phyloP scores from a whole-genome alignment of 805 yeast genomes.

The Diddensiella transvaalensis region DNA sequence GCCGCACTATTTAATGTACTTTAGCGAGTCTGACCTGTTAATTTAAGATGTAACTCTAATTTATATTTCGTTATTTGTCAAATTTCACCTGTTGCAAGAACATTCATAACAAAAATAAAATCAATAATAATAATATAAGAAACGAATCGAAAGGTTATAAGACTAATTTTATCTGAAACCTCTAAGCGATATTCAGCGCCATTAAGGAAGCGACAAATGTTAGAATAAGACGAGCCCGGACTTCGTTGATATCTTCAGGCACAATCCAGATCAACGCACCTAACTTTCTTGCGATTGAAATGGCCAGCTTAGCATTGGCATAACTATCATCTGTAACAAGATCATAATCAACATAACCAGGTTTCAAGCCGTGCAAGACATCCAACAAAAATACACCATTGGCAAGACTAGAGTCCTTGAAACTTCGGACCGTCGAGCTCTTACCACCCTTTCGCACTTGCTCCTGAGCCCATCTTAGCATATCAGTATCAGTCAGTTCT shows the following conservation, averaged over 20 bases:
- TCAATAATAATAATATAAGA: not conserved
- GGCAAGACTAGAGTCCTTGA: conserved; percentile 75
- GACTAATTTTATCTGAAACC: not conserved
- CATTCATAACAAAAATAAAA: too few species aligned
- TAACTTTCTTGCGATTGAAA: conserved; percentile 94
- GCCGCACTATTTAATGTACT: too few species aligned
- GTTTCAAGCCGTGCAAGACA: conserved; percentile 87
- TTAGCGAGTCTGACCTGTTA: conserved; percentile 1
- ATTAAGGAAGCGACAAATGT: conserved; percentile 95
- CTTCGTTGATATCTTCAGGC: conserved; percentile 99
- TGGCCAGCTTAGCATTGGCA: conserved; percentile 94
- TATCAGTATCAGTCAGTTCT: conserved; percentile 78
- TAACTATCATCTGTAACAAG: conserved; percentile 85
- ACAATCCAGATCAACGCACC: conserved; percentile 98
- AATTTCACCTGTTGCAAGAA: too few species aligned
- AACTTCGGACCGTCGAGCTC: conserved; percentile 66
- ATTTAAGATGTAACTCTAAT: not conserved
- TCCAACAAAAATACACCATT: conserved; percentile 82
- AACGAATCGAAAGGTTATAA: not conserved
- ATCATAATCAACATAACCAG: conserved; percentile 96
- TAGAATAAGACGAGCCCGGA: conserved; percentile 85
- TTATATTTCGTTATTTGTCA: not conserved
- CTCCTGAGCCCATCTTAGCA: conserved; percentile 89
- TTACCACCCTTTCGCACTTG: conserved; percentile 86
- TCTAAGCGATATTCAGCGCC: conserved; percentile 45